These are phyloP conservation scores for Verticillium zaregamsianum DNA, from an alignment of 2,329 filamentous ascomycete genomes.

Conservation along the genomic window DNA sequence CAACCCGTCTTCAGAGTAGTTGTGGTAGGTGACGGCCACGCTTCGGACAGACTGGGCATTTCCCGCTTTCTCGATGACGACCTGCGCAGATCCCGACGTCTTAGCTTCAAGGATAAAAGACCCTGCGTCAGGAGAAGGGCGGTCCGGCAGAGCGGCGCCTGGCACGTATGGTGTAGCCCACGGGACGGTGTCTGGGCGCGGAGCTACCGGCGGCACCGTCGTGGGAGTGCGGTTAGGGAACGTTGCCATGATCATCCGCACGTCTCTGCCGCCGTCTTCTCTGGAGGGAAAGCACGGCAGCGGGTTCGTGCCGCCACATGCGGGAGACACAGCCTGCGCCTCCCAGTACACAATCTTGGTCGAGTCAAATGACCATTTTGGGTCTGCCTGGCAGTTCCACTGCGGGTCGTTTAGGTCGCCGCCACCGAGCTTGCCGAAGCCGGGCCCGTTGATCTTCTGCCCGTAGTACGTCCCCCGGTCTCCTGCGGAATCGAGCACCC, in stretches of 20 bases:
- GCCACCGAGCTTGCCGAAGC: slow-evolving; percentile 15
- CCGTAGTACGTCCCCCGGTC: slow-evolving; percentile 37
- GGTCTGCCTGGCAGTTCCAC: slow-evolving; percentile 40
- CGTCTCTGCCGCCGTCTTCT: slow-evolving; percentile 26
- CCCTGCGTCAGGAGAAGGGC: slow-evolving; percentile 1
- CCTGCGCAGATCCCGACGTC: slow-evolving; percentile 12
- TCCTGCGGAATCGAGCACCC: slow-evolving; percentile 32
- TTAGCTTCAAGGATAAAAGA: slow-evolving; percentile 15
- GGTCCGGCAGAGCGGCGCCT: not conserved
- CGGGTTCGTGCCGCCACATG: slow-evolving; percentile 35
- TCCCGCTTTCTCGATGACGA: slow-evolving; percentile 12
- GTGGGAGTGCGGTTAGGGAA: slow-evolving; percentile 21
- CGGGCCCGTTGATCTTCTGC: slow-evolving; percentile 30
- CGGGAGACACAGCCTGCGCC: slow-evolving; percentile 25
- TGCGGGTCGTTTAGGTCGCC: slow-evolving; percentile 33
- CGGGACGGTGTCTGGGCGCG: not conserved
- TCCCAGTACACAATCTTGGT: slow-evolving; percentile 37
- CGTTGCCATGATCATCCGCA: slow-evolving; percentile 34
- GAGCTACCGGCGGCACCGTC: slow-evolving; percentile 12
- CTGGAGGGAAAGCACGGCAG: slow-evolving; percentile 32
- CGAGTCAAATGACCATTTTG: slow-evolving; percentile 30
- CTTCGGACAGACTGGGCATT: slow-evolving; percentile 10
- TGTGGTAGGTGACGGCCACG: slow-evolving; percentile 27
- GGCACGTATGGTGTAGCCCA: slow-evolving; percentile 5
- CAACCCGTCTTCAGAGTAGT: slow-evolving; percentile 30